These are phyloP conservation scores for Amanita thiersii DNA, from an alignment of 768 basidiomycete species.

Conservation along the genomic window DNA sequence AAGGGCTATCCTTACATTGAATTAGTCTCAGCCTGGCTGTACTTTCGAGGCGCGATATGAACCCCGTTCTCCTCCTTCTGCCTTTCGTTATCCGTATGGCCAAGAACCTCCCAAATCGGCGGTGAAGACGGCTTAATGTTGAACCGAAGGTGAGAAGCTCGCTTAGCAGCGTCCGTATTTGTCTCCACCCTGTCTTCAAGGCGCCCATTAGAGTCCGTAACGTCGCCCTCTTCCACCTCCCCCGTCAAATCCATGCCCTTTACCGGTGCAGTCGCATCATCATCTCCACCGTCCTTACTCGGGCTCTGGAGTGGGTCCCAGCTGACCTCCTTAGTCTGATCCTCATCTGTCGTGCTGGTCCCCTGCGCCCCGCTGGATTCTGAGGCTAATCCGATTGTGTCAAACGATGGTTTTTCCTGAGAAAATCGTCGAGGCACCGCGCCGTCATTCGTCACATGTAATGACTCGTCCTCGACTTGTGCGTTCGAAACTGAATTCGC, in stretches of 20 bases:
- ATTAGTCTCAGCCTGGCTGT: slow-evolving; percentile 32
- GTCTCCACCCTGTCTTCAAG: slow-evolving; percentile 16
- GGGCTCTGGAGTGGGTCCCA: slow-evolving; percentile 8
- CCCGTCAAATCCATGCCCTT: slow-evolving; percentile 14
- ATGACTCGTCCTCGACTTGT: too few relatives aligned
- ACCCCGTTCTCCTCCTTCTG: slow-evolving; percentile 25
- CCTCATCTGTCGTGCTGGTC: slow-evolving; percentile 2
- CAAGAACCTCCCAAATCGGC: slow-evolving; percentile 59
- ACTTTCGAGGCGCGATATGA: slow-evolving; percentile 37
- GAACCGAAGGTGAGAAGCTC: slow-evolving; percentile 38
- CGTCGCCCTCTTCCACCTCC: slow-evolving; percentile 16
- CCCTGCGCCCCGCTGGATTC: too few relatives aligned
- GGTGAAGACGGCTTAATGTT: slow-evolving; percentile 46
- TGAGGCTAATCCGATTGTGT: too few relatives aligned
- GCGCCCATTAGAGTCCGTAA: slow-evolving; percentile 19
- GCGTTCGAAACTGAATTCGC: too few relatives aligned
- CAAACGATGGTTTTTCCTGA: too few relatives aligned
- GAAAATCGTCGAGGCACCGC: too few relatives aligned
- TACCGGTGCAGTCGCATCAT: slow-evolving; percentile 6
- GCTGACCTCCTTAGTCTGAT: background rate
- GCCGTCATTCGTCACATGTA: too few relatives aligned
- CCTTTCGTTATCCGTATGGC: slow-evolving; percentile 37
- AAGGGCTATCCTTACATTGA: slow-evolving; percentile 26
- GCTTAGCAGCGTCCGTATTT: slow-evolving; percentile 21
- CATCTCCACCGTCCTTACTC: slow-evolving; percentile 7